phyloP scores from a whole-genome alignment of 1,284 basidiomycete genomes.

The Afroboletus lepidellus region DNA sequence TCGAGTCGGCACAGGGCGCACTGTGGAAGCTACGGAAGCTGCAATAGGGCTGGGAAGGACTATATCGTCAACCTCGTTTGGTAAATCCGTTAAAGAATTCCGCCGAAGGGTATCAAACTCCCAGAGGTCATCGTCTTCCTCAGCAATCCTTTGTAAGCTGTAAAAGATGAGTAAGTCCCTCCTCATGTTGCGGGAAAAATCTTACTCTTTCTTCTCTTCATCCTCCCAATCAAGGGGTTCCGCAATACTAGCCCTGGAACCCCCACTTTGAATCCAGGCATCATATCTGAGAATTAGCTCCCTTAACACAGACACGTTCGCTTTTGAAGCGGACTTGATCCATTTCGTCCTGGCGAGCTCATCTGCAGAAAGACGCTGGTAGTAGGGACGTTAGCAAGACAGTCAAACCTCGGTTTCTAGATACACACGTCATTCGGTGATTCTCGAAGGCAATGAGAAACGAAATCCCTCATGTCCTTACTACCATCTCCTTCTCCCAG shows the following conservation, averaged over 20 bases:
- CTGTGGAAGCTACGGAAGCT: constrained; percentile 40
- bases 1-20: constrained; percentile 45
- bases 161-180: constrained; percentile 12
- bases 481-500: constrained; percentile 77
- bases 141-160: constrained; percentile 34
- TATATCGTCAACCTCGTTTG: constrained; percentile 20
- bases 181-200: not conserved
- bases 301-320: constrained; percentile 70
- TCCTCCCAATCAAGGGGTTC: constrained; percentile 71
- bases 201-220: constrained; percentile 55
- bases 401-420: not conserved
- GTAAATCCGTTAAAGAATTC: constrained; percentile 30
- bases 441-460: constrained; percentile 83
- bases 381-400: constrained; percentile 14
- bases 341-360: constrained; percentile 91
- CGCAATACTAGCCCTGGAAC: constrained; percentile 77
- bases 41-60: constrained; percentile 27
- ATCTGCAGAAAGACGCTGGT: constrained; percentile 89
- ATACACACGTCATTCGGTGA: constrained; percentile 71
- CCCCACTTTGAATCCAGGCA: constrained; percentile 77
- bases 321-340: constrained; percentile 80
- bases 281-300: constrained; percentile 82
- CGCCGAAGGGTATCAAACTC: constrained; percentile 74
- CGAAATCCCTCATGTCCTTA: constrained; percentile 88
- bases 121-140: constrained; percentile 59